These are phyloP conservation scores for Ilyonectria mors-panacis DNA, from an alignment of 2,329 filamentous ascomycete species.

Conservation along the genomic window DNA sequence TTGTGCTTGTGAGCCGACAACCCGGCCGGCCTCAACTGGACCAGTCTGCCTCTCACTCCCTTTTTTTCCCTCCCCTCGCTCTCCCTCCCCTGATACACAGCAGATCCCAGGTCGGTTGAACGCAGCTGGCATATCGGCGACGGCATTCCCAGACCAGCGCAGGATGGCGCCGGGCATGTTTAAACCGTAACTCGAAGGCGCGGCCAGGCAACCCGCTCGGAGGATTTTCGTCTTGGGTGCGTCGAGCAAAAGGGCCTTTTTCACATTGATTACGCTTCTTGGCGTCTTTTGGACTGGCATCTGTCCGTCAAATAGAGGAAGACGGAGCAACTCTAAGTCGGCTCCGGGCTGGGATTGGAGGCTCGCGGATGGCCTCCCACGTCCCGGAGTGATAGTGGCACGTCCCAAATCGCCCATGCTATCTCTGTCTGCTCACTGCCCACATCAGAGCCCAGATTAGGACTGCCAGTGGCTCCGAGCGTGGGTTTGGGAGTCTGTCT, in stretches of 20 bases:
- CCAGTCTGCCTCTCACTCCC: too few species aligned
- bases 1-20: too few species aligned
- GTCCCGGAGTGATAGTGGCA: not conserved
- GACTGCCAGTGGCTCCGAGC: not conserved
- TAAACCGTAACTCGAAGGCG: not conserved
- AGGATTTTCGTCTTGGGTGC: not conserved
- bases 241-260: not conserved
- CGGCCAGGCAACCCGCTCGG: not conserved
- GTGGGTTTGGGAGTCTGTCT: not conserved
- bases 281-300: not conserved
- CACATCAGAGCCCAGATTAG: not conserved
- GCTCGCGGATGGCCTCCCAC: too few species aligned
- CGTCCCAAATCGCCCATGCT: not conserved
- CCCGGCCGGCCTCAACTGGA: too few species aligned
- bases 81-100: too few species aligned
- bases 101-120: too few species aligned
- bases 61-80: too few species aligned
- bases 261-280: constrained; percentile 1
- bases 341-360: too few species aligned
- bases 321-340: not conserved
- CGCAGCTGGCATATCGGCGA: not conserved
- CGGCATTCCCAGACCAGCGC: not conserved
- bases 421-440: not conserved
- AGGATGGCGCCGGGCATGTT: not conserved
- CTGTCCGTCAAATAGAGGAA: not conserved